These are phyloP conservation scores for Aspergillus quadricinctus DNA, from an alignment of 2,329 filamentous ascomycete genomes.

Conservation along the genomic window DNA sequence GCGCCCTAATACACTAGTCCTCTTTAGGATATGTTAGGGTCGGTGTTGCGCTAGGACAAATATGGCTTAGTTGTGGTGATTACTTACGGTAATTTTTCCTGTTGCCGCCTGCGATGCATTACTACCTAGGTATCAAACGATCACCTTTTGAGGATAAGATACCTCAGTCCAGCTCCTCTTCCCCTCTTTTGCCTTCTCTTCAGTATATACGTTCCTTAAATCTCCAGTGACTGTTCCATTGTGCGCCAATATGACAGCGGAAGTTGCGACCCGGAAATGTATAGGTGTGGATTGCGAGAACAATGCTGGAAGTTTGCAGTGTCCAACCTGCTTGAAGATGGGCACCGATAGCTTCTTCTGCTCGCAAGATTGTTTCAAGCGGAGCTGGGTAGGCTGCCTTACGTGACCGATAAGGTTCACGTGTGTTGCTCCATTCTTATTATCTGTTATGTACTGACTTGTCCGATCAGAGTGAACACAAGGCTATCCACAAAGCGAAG, in stretches of 20 bases:
- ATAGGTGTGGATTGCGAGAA: conserved; percentile 80
- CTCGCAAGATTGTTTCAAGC: conserved; percentile 98
- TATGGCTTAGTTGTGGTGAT: neutral
- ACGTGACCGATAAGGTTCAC: conserved; percentile 22
- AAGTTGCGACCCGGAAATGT: conserved; percentile 51
- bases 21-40: neutral
- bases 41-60: neutral
- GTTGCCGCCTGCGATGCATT: neutral
- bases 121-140: no score
- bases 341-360: conserved; percentile 94
- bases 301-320: conserved; percentile 80
- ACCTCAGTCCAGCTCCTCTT: neutral
- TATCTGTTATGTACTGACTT: conserved; percentile 9
- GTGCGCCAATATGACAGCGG: conserved; percentile 23
- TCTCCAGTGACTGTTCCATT: neutral
- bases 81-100: neutral
- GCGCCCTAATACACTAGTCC: neutral
- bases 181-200: neutral
- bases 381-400: conserved; percentile 76
- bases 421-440: conserved; percentile 3
- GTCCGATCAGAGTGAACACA: conserved; percentile 66
- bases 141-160: neutral
- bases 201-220: neutral
- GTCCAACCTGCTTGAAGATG: conserved; percentile 89
- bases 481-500: conserved; percentile 76